A percentile compares a stretch with the other conserved stretches of the same genome.
phyloP scores from a whole-genome alignment of 352 stramenopile genomes.

The Phytophthora tentaculata region DNA sequence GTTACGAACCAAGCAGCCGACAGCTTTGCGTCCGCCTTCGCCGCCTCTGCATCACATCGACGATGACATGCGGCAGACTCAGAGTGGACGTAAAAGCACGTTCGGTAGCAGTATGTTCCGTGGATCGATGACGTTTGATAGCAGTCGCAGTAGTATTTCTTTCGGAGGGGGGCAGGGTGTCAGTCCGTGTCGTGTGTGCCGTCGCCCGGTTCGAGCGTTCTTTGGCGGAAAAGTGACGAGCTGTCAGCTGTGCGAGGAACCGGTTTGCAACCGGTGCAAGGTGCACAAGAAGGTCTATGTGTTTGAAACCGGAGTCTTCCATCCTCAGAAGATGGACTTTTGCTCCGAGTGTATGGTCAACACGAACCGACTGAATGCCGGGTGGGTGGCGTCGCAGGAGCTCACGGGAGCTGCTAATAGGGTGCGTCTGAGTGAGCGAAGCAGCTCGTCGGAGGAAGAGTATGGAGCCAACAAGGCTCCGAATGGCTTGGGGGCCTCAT shows the following conservation, averaged over 20 bases:
- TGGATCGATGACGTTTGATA: conserved; percentile 28
- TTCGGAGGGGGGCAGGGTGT: conserved; percentile 13
- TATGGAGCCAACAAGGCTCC: conserved; percentile 17
- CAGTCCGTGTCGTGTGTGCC: conserved; percentile 33
- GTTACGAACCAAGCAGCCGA: conserved; percentile 43
- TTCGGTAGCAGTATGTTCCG: conserved; percentile 31
- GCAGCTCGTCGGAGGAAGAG: conserved; percentile 26
- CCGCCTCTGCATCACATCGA: conserved; percentile 32
- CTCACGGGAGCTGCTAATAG: conserved; percentile 33
- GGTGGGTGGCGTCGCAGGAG: conserved; percentile 62
- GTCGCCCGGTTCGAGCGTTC: conserved; percentile 28
- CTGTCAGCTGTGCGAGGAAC: conserved; percentile 45
- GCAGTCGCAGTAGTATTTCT: conserved; percentile 27
- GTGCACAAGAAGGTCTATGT: conserved; percentile 58
- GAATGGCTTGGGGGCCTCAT: conserved; percentile 22
- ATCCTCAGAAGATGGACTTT: conserved; percentile 76
- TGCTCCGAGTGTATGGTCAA: conserved; percentile 55
- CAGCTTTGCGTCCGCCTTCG: conserved; percentile 24
- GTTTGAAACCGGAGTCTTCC: conserved; percentile 49
- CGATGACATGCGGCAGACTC: conserved; percentile 27
- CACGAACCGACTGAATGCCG: conserved; percentile 54
- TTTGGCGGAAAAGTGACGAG: conserved; percentile 34
- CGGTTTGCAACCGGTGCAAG: conserved; percentile 49
- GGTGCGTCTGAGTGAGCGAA: conserved; percentile 25
- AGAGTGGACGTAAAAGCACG: conserved; percentile 25